Evolutionary conservation across 225 moss, liverwort and hornwort species (phyloP).

Genomic region (Neckera pumila): DNA sequence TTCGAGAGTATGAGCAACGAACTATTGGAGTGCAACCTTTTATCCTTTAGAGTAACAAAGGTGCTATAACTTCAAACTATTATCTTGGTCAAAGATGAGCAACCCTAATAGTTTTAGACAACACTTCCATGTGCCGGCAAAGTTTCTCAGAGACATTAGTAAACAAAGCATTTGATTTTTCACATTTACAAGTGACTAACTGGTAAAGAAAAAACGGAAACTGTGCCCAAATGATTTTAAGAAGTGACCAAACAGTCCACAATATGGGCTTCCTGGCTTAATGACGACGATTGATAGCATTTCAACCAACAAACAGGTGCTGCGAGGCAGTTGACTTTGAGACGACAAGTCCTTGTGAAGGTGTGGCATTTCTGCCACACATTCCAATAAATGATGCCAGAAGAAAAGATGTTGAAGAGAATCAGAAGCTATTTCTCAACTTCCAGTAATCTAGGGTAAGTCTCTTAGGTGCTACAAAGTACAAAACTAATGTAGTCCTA

Average conservation of each 20-base stretch:
- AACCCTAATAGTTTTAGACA: neutral
- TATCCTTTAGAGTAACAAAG: neutral
- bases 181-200: neutral
- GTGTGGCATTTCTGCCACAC: neutral
- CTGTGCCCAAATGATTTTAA: fast-evolving
- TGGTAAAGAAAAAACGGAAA: neutral
- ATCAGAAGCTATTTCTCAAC: neutral
- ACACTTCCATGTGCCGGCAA: fast-evolving
- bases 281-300: neutral
- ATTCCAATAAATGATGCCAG: neutral
- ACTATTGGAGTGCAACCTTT: neutral
- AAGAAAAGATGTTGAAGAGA: neutral
- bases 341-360: neutral
- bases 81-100: neutral
- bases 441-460: neutral
- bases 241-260: neutral
- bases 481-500: neutral
- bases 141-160: fast-evolving
- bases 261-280: neutral
- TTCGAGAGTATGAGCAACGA: neutral
- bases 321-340: neutral
- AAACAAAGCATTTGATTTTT: neutral
- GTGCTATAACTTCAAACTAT: neutral
- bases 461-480: neutral
- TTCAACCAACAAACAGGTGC: neutral